phyloP scores from a whole-genome alignment of 2,329 filamentous ascomycete species.

The Aspergillus brasiliensis region DNA sequence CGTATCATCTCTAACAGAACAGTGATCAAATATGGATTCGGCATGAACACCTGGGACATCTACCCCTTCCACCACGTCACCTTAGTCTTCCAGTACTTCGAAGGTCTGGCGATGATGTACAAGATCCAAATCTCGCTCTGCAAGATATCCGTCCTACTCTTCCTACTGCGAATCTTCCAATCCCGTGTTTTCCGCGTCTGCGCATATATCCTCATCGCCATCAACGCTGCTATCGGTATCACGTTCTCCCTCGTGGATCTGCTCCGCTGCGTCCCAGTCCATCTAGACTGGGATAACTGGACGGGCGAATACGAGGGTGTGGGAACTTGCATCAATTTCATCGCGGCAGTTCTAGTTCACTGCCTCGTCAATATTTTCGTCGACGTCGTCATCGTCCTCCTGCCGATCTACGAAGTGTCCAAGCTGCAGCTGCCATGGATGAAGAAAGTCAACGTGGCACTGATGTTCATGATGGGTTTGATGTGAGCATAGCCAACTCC shows the following conservation, averaged over 20 bases:
- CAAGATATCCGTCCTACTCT: constrained; percentile 29
- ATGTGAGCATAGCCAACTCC: constrained; percentile 9
- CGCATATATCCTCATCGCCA: constrained; percentile 21
- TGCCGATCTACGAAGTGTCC: constrained; percentile 25
- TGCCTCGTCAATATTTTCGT: constrained; percentile 25
- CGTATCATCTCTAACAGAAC: background rate
- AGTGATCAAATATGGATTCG: constrained; percentile 28
- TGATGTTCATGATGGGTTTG: constrained; percentile 25
- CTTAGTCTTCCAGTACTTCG: constrained; percentile 17
- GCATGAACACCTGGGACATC: constrained; percentile 27
- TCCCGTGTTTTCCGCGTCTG: constrained; percentile 18
- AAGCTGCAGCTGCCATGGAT: constrained; percentile 21
- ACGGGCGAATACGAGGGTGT: constrained; percentile 6
- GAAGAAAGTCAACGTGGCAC: constrained; percentile 21
- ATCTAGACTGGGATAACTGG: constrained; percentile 25
- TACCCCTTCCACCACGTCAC: constrained; percentile 23
- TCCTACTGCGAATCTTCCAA: constrained; percentile 27
- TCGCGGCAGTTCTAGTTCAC: constrained; percentile 18
- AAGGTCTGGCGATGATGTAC: constrained; percentile 21
- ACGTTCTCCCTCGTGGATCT: constrained; percentile 22
- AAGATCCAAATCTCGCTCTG: constrained; percentile 26
- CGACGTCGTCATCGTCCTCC: constrained; percentile 23
- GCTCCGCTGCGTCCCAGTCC: constrained; percentile 24
- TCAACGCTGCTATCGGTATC: constrained; percentile 24
- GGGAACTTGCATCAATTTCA: constrained; percentile 24